These are phyloP conservation scores for Pezicula neosporulosa DNA, from an alignment of 2,329 filamentous ascomycete species.

Conservation along the genomic window DNA sequence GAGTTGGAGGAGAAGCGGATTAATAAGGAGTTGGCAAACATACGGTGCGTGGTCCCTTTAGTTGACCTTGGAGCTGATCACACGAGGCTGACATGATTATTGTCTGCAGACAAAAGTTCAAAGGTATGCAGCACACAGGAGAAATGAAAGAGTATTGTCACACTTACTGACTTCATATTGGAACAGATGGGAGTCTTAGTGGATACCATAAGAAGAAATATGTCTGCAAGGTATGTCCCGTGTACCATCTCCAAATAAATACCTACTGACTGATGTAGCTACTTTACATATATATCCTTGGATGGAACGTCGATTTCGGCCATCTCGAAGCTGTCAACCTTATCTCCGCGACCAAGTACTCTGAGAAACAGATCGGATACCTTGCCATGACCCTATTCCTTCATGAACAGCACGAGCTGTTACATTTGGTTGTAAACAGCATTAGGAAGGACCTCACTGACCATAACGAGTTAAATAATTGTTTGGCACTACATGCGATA, in stretches of 20 bases:
- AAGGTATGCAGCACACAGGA: slow-evolving; percentile 47
- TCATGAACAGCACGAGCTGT: slow-evolving; percentile 92
- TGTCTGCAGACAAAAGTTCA: slow-evolving; percentile 79
- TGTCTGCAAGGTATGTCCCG: slow-evolving; percentile 78
- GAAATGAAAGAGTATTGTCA: neutral
- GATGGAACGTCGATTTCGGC: slow-evolving; percentile 98
- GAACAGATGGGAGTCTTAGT: slow-evolving; percentile 75
- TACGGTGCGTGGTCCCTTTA: slow-evolving; percentile 53
- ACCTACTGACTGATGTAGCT: slow-evolving; percentile 42
- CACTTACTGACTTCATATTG: slow-evolving; percentile 10
- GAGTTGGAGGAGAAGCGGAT: slow-evolving; percentile 98
- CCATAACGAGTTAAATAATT: slow-evolving; percentile 97
- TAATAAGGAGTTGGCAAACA: slow-evolving; percentile 99
- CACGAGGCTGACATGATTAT: slow-evolving; percentile 17
- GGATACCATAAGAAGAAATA: slow-evolving; percentile 99
- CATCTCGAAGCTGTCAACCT: slow-evolving; percentile 98
- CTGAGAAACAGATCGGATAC: slow-evolving; percentile 98
- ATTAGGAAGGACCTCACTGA: slow-evolving; percentile 95
- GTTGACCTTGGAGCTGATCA: slow-evolving; percentile 2
- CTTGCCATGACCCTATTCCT: slow-evolving; percentile 95
- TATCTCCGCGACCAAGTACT: slow-evolving; percentile 95
- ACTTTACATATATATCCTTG: slow-evolving; percentile 97
- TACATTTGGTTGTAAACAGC: slow-evolving; percentile 96
- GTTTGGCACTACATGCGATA: slow-evolving; percentile 92
- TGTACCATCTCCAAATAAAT: slow-evolving; percentile 4